A percentile compares a stretch with the other conserved stretches of the same genome.
Evolutionary conservation across 2,329 filamentous ascomycete genomes (phyloP).

Genomic region (Coniella lustricola): DNA sequence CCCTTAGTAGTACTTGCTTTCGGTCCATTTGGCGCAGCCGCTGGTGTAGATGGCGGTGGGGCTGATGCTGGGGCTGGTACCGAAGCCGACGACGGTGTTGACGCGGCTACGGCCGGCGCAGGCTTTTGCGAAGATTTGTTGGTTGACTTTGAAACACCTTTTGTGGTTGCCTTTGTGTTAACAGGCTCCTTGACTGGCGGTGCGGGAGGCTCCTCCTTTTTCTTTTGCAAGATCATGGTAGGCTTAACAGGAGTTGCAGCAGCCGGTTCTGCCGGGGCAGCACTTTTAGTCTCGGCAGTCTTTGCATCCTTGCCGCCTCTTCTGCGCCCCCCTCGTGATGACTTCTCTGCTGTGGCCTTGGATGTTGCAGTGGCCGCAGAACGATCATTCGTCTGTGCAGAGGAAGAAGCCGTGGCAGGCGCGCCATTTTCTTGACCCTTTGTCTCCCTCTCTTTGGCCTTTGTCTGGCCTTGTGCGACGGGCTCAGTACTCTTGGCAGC

Average conservation of each 20-base stretch:
- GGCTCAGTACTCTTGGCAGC: constrained; percentile 37
- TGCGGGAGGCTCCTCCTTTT: constrained; percentile 22
- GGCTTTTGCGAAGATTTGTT: constrained; percentile 7
- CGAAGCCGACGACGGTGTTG: constrained; percentile 1
- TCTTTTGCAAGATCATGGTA: constrained; percentile 33
- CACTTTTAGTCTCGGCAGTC: constrained; percentile 20
- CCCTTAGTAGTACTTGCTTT: constrained; percentile 20
- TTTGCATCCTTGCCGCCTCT: constrained; percentile 16
- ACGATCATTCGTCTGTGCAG: constrained; percentile 10
- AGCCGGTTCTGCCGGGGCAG: constrained; percentile 20
- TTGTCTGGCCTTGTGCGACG: constrained; percentile 34
- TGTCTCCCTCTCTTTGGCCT: constrained; percentile 19
- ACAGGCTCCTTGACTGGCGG: constrained; percentile 20
- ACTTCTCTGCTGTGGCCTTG: constrained; percentile 19
- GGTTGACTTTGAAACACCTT: too few relatives aligned
- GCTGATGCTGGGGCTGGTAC: too few relatives aligned
- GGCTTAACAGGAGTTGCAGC: constrained; percentile 25
- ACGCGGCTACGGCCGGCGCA: constrained; percentile 20
- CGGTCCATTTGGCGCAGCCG: constrained; percentile 17
- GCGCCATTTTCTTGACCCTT: constrained; percentile 7
- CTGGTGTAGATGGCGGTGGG: too few relatives aligned
- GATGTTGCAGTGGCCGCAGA: constrained; percentile 23
- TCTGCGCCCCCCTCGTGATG: constrained; percentile 18
- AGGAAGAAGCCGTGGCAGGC: constrained; percentile 16
- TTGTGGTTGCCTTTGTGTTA: constrained; percentile 15